Base-by-base conservation (phyloP, 495 filamentous ascomycete species). In the Penicillium paradoxum region DNA sequence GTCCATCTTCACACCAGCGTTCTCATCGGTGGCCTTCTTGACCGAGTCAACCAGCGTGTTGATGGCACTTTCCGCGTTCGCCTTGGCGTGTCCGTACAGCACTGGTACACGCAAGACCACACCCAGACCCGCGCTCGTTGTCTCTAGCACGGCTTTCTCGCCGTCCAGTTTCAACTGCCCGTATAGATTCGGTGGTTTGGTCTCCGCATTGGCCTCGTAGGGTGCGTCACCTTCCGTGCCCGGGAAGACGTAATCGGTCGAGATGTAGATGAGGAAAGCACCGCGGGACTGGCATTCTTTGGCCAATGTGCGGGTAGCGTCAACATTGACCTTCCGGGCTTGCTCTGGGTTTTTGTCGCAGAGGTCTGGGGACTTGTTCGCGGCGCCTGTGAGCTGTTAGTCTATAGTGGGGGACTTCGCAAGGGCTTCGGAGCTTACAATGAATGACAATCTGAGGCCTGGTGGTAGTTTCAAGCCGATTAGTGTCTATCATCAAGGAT, bases 191-290 rank as follows among this genome's bases (percentile, higher is more conserved):
- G 90, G 82, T 4, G 91, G 90, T 3, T 77, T 72, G 0, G 87
- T 79, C 18, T 72, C 58, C 3, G 84, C 75, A 54, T 84, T 77
- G 3, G 78, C 72, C 59, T 85, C 82, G 66, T 96, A 96, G 3
- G 91, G 91, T 11, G 91, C 91, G 22, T 92, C 85, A n/a, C 90
- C 88, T 27, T 83, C 85, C 17, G 59, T 75, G 14, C 91, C 91
- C 1, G 90, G 73, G 64, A 97, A 97, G 38, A 97, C 90, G 66
- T 97, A 97, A 73, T 97, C 91, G 36, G 91, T 96, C 0, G 89
- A 93, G 64, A 97, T 95, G 75, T 96, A 96, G 64, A 96, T 82
- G 27, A 96, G 76, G 44, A 95, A 65, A 55, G 84, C 82, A n/a
- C 68, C 69, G 10, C 82, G 80, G 14, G 71, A 58, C 15, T 82